Percentiles rank a stretch among this genome's conserved stretches.
Conservation (phyloP, 2,329 filamentous ascomycete genomes). For the Emmonsiellopsis sp. region DNA sequence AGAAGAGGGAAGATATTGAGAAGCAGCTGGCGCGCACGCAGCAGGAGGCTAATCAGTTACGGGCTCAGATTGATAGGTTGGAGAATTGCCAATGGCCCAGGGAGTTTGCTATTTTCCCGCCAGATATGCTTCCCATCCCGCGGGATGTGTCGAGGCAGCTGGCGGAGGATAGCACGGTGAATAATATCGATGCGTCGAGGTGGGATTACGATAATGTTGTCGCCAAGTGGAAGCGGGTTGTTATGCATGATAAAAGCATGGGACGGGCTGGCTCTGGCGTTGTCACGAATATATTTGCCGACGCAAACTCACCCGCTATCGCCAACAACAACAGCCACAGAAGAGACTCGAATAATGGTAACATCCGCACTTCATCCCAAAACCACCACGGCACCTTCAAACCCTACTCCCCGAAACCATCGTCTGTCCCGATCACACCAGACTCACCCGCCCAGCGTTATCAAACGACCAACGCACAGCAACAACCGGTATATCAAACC, state of each 20-base stretch:
- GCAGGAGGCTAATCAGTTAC: constrained; percentile 41
- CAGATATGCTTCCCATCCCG: constrained; percentile 34
- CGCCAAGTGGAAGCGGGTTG: constrained; percentile 40
- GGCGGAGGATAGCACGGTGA: constrained; percentile 23
- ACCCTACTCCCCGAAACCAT: neutral
- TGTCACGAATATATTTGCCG: constrained; percentile 2
- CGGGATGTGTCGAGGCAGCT: constrained; percentile 30
- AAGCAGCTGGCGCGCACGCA: constrained; percentile 36
- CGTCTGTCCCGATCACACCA: neutral
- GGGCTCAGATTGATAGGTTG: constrained; percentile 37
- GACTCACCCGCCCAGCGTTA: neutral
- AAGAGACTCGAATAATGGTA: neutral
- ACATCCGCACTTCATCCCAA: neutral
- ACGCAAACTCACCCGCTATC: neutral
- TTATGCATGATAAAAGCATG: constrained; percentile 38
- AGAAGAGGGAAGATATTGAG: constrained; percentile 36
- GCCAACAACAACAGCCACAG: neutral
- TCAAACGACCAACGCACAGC: neutral
- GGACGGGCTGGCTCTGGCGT: constrained; percentile 18
- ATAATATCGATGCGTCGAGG: constrained; percentile 25
- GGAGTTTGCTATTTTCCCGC: constrained; percentile 40
- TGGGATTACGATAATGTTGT: constrained; percentile 43
- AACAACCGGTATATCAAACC: constrained; percentile 4
- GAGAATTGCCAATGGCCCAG: constrained; percentile 40
- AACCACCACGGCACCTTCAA: neutral